Conservation (phyloP, 2,329 filamentous ascomycete genomes). For the Teratosphaeria pseudoeucalypti region DNA sequence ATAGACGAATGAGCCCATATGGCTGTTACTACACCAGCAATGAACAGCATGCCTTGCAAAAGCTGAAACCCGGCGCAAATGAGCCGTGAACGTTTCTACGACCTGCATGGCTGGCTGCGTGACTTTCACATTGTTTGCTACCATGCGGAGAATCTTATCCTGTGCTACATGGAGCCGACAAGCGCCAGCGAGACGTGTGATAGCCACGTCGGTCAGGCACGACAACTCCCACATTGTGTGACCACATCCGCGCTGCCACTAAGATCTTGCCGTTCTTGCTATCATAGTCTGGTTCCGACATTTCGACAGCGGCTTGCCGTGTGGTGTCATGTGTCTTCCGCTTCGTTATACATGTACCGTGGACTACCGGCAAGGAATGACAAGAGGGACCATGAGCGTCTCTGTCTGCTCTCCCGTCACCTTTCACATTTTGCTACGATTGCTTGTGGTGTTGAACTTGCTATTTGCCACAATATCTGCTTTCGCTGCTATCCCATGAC, state of each 20-base stretch:
- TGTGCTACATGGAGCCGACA: background rate
- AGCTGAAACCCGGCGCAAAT: too few relatives aligned
- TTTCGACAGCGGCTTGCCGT: background rate
- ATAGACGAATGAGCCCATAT: too few relatives aligned
- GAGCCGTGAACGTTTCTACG: too few relatives aligned
- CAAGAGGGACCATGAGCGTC: background rate
- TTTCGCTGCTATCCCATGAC: background rate
- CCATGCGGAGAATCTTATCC: background rate
- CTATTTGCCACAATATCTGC: background rate
- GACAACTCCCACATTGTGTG: background rate
- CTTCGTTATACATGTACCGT: background rate
- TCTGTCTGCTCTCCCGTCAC: background rate
- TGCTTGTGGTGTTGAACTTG: background rate
- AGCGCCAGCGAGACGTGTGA: background rate
- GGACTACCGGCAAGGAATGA: background rate
- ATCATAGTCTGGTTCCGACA: background rate
- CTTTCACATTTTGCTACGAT: background rate
- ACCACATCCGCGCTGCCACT: background rate
- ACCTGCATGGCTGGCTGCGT: too few relatives aligned
- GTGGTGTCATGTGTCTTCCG: background rate
- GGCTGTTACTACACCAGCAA: too few relatives aligned
- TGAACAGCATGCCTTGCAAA: too few relatives aligned
- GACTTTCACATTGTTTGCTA: background rate
- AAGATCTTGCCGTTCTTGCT: background rate
- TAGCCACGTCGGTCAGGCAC: background rate